These are phyloP conservation scores for Mycothermus thermophilus DNA, from an alignment of 495 filamentous ascomycete genomes.

Conservation along the genomic window DNA sequence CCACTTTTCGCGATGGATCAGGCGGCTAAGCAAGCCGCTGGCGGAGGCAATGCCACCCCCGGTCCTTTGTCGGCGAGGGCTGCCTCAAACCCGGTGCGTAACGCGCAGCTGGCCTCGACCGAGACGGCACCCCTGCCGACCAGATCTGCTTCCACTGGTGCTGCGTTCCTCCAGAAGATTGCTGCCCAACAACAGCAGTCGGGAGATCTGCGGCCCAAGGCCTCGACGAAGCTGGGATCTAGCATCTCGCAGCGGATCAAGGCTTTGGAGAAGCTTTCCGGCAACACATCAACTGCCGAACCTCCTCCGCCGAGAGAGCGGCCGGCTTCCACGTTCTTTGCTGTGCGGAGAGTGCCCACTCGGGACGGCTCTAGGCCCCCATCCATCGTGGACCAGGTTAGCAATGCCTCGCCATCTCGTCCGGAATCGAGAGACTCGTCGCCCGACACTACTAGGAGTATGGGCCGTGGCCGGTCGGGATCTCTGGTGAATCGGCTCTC, in stretches of 20 bases:
- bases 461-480: slow-evolving; percentile 25
- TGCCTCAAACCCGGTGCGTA: slow-evolving; percentile 36
- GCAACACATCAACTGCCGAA: slow-evolving; percentile 17
- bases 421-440: slow-evolving; percentile 31
- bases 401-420: slow-evolving; percentile 21
- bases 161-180: slow-evolving; percentile 33
- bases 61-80: slow-evolving; percentile 21
- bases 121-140: slow-evolving; percentile 25
- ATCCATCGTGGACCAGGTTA: slow-evolving; percentile 31
- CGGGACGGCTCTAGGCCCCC: slow-evolving; percentile 30
- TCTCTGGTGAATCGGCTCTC: slow-evolving; percentile 33
- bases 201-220: slow-evolving; percentile 43
- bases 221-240: slow-evolving; percentile 70
- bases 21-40: slow-evolving; percentile 13
- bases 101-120: slow-evolving; percentile 24
- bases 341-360: slow-evolving; percentile 33
- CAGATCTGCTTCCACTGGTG: slow-evolving; percentile 35
- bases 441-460: slow-evolving; percentile 18
- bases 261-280: slow-evolving; percentile 64
- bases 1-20: slow-evolving; percentile 42
- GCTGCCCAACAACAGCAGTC: slow-evolving; percentile 32
- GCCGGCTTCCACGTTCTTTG: slow-evolving; percentile 36
- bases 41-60: slow-evolving; percentile 13
- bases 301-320: slow-evolving; percentile 15
- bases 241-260: slow-evolving; percentile 86